Base-by-base conservation (phyloP, 2,329 filamentous ascomycete species). In the Cordyceps fumosorosea region DNA sequence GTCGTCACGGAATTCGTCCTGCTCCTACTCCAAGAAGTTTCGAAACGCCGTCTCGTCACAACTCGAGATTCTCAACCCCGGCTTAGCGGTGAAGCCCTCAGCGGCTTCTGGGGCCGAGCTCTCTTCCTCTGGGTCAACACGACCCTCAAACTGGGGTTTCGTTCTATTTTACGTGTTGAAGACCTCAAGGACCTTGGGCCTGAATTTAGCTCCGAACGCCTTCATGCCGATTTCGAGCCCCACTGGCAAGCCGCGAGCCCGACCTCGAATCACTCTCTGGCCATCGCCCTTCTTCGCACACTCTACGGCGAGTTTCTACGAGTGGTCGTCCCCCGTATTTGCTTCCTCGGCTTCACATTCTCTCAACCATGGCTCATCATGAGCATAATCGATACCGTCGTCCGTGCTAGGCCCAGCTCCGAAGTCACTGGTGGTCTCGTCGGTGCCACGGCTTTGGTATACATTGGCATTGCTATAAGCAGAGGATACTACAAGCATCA, bases 11-110 rank as follows among this genome's bases (percentile, higher is more conserved):
- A 75, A 65, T 55, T 64, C 1, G 8, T 66, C 2, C 64, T 76
- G 0, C 63, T 76, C 6, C 47, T 71, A 0, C 52, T 75, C 1
- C 75, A 77, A 32, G 72, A 74, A 42, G 56, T 65, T 0, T 67
- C 71, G 1, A 77, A 77, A 54, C 50, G 59, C 0, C 54, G 42
- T 10, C 45, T 64, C 24, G 16, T 62, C 10, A 54, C 32, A 20
- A 54, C 56, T 6, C 54, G 57, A 20, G 24, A 53, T 20, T n/a
- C 66, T 5, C 48, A 32, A 7, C 58, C 53, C 14, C 62, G 58
- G 5, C 32, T 68, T 20, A 51, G 48, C 60, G 70, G 45, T 2
- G 69, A 71, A 54, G 64, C 67, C 1, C 65, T 66, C 3, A 64
- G 62, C 24, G 63, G 66, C n/a, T 65, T 71, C 29, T 70, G 65